Evolutionary conservation across 306 rosid species (phyloP).

Genomic region (Dicorynia guianensis): DNA sequence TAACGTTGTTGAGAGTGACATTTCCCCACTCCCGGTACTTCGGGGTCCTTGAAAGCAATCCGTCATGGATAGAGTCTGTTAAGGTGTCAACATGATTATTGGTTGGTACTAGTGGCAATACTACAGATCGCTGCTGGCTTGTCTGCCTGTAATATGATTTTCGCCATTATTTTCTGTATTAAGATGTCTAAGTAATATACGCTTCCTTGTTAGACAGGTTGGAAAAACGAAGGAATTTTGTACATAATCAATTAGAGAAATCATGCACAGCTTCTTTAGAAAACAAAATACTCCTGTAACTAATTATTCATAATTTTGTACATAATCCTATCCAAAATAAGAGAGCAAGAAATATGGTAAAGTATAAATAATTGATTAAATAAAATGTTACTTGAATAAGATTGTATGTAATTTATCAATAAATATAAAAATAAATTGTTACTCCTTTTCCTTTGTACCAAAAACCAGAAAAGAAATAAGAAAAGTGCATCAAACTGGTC

Average conservation of each 20-base stretch:
- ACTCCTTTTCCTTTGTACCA: no score
- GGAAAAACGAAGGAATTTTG: not conserved
- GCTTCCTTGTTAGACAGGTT: not conserved
- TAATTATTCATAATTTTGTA: no score
- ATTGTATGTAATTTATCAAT: no score
- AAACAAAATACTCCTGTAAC: not conserved
- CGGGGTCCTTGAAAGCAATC: constrained; percentile 18
- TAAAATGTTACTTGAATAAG: no score
- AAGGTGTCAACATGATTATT: constrained; percentile 12
- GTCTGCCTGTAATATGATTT: not conserved
- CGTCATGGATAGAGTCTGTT: not conserved
- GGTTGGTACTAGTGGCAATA: constrained; percentile 5
- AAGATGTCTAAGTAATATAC: not conserved
- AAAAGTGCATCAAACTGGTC: no score
- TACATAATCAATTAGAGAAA: not conserved
- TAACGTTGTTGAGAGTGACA: constrained; percentile 5
- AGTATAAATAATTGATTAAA: no score
- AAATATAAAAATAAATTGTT: no score
- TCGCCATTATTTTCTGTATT: constrained; percentile 1
- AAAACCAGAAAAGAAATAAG: no score
- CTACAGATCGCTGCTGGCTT: not conserved
- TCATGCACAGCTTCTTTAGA: not conserved
- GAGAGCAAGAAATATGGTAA: no score
- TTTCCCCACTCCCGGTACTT: not conserved
- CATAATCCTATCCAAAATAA: no score